Percentiles rank a stretch among this genome's conserved stretches.
Evolutionary conservation across 176 grass and related monocot genomes (phyloP).

Genomic region (Oryza nivara): DNA sequence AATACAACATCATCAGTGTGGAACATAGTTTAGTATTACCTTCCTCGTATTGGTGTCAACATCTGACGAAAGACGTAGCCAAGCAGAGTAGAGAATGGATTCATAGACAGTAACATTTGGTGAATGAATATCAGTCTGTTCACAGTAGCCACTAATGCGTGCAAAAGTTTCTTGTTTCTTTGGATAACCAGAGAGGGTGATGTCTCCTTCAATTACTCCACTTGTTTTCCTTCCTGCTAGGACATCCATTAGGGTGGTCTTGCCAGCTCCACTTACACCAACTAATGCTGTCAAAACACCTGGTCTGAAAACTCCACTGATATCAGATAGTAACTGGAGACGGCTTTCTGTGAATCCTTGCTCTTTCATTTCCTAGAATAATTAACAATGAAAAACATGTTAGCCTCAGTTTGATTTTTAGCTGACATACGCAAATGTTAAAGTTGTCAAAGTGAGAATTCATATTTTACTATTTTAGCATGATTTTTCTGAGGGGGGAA

Average conservation of each 20-base stretch:
- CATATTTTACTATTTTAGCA: background rate
- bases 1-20: background rate
- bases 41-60: conserved; percentile 52
- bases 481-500: background rate
- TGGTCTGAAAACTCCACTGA: conserved; percentile 87
- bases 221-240: conserved; percentile 91
- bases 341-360: conserved; percentile 77
- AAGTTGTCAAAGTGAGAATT: background rate
- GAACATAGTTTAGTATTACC: conserved; percentile 38
- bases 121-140: conserved; percentile 93
- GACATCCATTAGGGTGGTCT: conserved; percentile 97
- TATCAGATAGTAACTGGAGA: conserved; percentile 72
- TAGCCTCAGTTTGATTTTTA: background rate
- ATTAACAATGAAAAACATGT: background rate
- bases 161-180: conserved; percentile 94
- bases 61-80: conserved; percentile 77
- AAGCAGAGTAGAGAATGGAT: conserved; percentile 83
- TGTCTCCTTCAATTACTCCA: conserved; percentile 73
- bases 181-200: conserved; percentile 73
- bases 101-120: conserved; percentile 79
- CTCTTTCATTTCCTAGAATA: conserved; percentile 83
- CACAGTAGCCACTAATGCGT: conserved; percentile 83
- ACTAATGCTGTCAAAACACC: conserved; percentile 86
- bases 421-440: background rate
- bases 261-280: conserved; percentile 93